Evolutionary conservation across 2,329 filamentous ascomycete genomes (phyloP).

Genomic region (Aspergillus cejpii): DNA sequence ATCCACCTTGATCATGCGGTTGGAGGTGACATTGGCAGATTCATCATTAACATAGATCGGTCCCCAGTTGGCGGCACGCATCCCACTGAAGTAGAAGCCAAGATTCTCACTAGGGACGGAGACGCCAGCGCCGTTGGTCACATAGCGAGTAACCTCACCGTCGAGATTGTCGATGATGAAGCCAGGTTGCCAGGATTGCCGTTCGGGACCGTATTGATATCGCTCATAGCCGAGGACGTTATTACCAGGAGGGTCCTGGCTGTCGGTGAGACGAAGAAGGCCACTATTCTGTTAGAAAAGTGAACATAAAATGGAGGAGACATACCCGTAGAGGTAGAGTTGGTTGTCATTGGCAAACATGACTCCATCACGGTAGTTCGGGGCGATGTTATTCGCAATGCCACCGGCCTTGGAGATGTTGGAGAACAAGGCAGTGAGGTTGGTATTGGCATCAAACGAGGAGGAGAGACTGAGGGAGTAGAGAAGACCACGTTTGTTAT

Average conservation of each 20-base stretch:
- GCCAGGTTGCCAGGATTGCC: conserved; percentile 40
- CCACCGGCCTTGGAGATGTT: conserved; percentile 46
- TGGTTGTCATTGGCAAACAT: conserved; percentile 60
- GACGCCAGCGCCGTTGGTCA: conserved; percentile 58
- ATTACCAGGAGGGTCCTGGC: conserved; percentile 16
- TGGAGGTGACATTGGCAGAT: conserved; percentile 42
- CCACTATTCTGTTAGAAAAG: too few species aligned
- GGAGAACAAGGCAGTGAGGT: conserved; percentile 49
- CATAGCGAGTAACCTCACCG: conserved; percentile 50
- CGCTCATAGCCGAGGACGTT: conserved; percentile 42
- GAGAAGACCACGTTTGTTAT: conserved; percentile 42
- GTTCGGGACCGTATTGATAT: conserved; percentile 47
- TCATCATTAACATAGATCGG: conserved; percentile 36
- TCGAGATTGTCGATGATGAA: conserved; percentile 43
- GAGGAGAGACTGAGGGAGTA: conserved; percentile 54
- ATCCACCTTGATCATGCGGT: conserved; percentile 56
- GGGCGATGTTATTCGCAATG: conserved; percentile 47
- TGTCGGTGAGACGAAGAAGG: conserved; percentile 34
- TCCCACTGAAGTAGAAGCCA: conserved; percentile 64
- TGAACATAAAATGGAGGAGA: too few species aligned
- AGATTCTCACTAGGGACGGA: conserved; percentile 64
- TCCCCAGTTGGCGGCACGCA: conserved; percentile 48
- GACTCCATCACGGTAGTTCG: conserved; percentile 56
- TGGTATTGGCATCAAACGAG: conserved; percentile 49
- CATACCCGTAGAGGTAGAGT: conserved; percentile 57